Evolutionary conservation across 2,329 filamentous ascomycete species (phyloP).

Genomic region (Chaetomium sp.): DNA sequence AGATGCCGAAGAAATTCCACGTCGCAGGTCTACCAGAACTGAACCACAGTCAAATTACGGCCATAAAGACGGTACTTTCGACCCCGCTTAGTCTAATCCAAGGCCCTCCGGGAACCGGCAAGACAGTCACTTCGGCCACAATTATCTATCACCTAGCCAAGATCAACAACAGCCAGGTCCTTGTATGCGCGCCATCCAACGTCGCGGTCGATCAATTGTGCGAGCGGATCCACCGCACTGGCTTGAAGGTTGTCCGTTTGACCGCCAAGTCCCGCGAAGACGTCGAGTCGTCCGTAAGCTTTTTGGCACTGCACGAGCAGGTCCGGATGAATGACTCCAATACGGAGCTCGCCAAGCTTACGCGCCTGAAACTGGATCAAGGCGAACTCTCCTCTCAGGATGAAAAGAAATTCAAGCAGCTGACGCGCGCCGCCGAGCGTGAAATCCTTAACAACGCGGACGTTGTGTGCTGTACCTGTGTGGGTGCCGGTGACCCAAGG

Average conservation of each 20-base stretch:
- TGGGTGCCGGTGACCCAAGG: conserved; percentile 91
- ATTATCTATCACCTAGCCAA: conserved; percentile 98
- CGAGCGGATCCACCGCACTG: conserved; percentile 90
- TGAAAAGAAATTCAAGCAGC: conserved; percentile 96
- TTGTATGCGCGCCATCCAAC: conserved; percentile 96
- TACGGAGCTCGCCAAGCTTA: conserved; percentile 83
- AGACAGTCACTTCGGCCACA: conserved; percentile 96
- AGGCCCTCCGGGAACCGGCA: conserved; percentile 92
- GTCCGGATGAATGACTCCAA: conserved; percentile 97
- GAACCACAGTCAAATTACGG: conserved; percentile 91
- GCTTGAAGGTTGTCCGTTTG: conserved; percentile 91
- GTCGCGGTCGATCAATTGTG: conserved; percentile 97
- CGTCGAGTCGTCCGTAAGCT: conserved; percentile 96
- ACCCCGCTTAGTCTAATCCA: conserved; percentile 94
- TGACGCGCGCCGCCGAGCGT: conserved; percentile 87
- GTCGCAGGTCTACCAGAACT: conserved; percentile 90
- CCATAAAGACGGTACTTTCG: conserved; percentile 90
- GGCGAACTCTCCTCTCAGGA: conserved; percentile 92
- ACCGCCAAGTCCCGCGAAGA: conserved; percentile 99
- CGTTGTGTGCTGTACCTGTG: conserved; percentile 97
- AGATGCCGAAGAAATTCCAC: conserved; percentile 93
- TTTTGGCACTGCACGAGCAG: conserved; percentile 91
- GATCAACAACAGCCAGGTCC: conserved; percentile 86
- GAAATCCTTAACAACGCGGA: conserved; percentile 94
- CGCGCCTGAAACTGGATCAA: conserved; percentile 83